Base-by-base conservation (phyloP, 176 grass and related monocot species). In the Raddia distichophylla region DNA sequence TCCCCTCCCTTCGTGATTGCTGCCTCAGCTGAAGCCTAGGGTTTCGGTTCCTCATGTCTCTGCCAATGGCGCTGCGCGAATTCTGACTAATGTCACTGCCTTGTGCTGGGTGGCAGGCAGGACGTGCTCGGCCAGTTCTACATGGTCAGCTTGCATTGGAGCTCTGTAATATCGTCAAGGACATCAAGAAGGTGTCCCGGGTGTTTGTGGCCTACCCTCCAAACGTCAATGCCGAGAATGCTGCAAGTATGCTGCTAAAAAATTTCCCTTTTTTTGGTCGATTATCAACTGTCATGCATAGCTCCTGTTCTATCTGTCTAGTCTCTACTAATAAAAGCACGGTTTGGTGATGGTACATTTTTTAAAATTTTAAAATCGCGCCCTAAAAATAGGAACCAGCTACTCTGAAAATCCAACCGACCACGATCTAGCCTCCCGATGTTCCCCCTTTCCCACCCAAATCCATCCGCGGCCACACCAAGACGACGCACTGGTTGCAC, bases 111-210 rank as follows among this genome's bases (percentile, higher is more conserved):
- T 75, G 22, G 69, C 77, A 95, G 93, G 96, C 90, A 95, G 81
- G 95, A 94, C 56, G 91, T 93, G 77, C 88, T 98, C 16, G 96
- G 95, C 6, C 93, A 98, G 67, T 98, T 93, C 58, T 98, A 90
- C 15, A 98, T 98, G 96, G 93, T 95, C 35, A 95, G 86, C 79
- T n/a, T n/a, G n/a, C n/a, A n/a, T 91, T 98, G 96, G 93, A 98
- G 75, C 92, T 98, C 69, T 95, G 91, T 79, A 95, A 91, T 64
- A 98, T 98, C n/a, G 88, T 98, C 55, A 92, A 98, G 83, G 95
- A 98, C 71, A 95, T 98, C 71, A 93, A 98, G 85, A 98, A 98
- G 79, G 95, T 98, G 7, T 95, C 91, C 56, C 95, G 95, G 86
- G 83, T 91, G 32, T 98, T 98, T 73, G 88, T 93, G 1, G 90